These are phyloP conservation scores for Hydrangea macrophylla DNA, from an alignment of 148 eudicot species.

Conservation along the genomic window DNA sequence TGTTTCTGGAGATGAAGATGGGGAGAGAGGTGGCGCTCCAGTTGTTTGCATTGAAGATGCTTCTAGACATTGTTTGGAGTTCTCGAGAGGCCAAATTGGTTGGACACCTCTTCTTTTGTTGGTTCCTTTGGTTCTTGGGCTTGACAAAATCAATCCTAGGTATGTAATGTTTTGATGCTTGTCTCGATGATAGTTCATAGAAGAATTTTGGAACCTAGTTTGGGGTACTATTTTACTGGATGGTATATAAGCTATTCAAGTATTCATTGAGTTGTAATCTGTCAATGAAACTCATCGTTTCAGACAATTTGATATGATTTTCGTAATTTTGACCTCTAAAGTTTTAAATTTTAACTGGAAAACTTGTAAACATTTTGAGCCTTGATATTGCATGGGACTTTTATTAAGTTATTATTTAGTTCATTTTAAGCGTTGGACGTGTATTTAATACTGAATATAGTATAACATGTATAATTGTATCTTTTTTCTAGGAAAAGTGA, in stretches of 20 bases:
- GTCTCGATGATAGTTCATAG: background rate
- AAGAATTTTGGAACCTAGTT: background rate
- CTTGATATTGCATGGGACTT: no score
- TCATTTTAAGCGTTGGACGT: no score
- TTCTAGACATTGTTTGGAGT: conserved; percentile 49
- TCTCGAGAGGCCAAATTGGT: conserved; percentile 49
- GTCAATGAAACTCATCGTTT: no score
- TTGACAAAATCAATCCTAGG: conserved; percentile 95
- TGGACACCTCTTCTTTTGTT: conserved; percentile 80
- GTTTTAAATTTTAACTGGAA: no score
- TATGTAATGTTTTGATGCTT: conserved; percentile 22
- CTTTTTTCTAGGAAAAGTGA: no score
- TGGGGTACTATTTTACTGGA: background rate
- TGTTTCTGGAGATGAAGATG: conserved; percentile 98
- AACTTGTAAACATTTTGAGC: no score
- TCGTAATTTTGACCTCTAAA: no score
- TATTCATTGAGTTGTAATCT: no score
- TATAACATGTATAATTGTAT: no score
- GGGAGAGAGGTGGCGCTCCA: conserved; percentile 99
- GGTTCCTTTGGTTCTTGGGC: conserved; percentile 96
- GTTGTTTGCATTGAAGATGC: conserved; percentile 90
- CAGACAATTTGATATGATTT: no score
- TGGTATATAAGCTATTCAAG: background rate
- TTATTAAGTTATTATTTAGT: no score
- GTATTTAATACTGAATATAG: no score